Evolutionary conservation across 2,329 filamentous ascomycete species (phyloP), one percentile per base, ranked within the genome.

Genomic region (Nannizzia gypsea): DNA sequence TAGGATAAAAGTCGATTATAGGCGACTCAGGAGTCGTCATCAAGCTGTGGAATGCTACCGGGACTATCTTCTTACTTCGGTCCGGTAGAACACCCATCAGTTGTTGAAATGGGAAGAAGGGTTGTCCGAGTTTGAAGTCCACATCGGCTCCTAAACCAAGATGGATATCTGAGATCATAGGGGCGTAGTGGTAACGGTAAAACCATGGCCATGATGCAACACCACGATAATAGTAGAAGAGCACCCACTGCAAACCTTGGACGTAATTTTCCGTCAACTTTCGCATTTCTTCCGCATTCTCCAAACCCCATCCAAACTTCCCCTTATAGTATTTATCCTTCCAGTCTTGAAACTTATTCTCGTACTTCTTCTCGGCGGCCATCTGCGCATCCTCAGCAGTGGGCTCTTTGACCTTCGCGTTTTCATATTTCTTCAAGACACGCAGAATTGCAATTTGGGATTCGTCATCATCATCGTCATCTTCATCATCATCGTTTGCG

Each of bases 161-260:
- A 71, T 86, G 86, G 65, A 99, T 89, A 75, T 99, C 93, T 64
- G 90, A 95, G 60, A 96, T 99, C 83, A 97, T 90, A 1, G 93
- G 93, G 8, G 95, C 88, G 73, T 99, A 99, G 74, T 99, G 95
- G 73, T 96, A 99, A 62, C 81, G 80, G 74, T 96, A 99, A 76
- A 89, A 99, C 93, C 93, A 99, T 13, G 93, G 90, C 93, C 93
- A 99, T 11, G 92, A 97, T 15, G 90, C 93, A 62, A 99, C 93
- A 63, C 93, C 93, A 59, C 87, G 86, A 76, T 99, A 99, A 75
- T 99, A 99, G 77, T 99, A 99, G 74, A 87, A 96, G 56, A 99
- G 78, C 48, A 99, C 93, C 95, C 93, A 99, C 72, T 99, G 93
- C 62, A 99, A 77, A 63, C 93, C 93, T 74, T 99, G 89, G 5